These are phyloP conservation scores for Colletotrichum shisoi DNA, from an alignment of 2,329 filamentous ascomycete species.

Conservation along the genomic window DNA sequence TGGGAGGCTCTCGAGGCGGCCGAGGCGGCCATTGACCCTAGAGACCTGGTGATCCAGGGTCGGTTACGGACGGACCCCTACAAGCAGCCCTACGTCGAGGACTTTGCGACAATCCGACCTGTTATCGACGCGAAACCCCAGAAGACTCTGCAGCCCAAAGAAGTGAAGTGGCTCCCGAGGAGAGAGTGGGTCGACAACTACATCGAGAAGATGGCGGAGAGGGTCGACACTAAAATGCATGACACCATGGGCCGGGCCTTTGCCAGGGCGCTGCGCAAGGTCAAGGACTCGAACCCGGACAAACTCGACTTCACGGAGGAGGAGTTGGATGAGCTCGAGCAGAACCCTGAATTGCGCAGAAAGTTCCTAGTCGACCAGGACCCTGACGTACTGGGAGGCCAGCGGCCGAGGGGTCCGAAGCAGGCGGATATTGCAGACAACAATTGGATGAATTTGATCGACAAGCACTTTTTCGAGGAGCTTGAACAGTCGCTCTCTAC, in stretches of 20 bases:
- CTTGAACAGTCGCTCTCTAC: slow-evolving; percentile 42
- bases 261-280: slow-evolving; percentile 53
- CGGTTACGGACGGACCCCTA: slow-evolving; percentile 76
- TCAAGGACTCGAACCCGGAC: slow-evolving; percentile 54
- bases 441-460: slow-evolving; percentile 38
- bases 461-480: slow-evolving; percentile 43
- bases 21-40: slow-evolving; percentile 76
- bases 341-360: slow-evolving; percentile 51
- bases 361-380: slow-evolving; percentile 49
- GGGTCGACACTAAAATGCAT: slow-evolving; percentile 55
- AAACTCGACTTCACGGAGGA: slow-evolving; percentile 66
- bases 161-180: slow-evolving; percentile 65
- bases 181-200: slow-evolving; percentile 70
- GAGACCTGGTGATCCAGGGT: slow-evolving; percentile 78
- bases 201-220: slow-evolving; percentile 55
- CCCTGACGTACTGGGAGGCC: slow-evolving; percentile 15
- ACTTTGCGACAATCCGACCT: slow-evolving; percentile 79
- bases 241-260: slow-evolving; percentile 54
- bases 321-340: slow-evolving; percentile 54
- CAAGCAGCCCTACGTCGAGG: slow-evolving; percentile 78
- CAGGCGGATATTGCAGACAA: background rate
- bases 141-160: slow-evolving; percentile 58
- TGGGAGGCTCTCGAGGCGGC: slow-evolving; percentile 81
- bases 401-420: slow-evolving; percentile 19
- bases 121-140: slow-evolving; percentile 75